Percentiles rank a stretch among this genome's conserved stretches.
phyloP scores from a whole-genome alignment of 164 flowering plant genomes.

The Protea cynaroides region DNA sequence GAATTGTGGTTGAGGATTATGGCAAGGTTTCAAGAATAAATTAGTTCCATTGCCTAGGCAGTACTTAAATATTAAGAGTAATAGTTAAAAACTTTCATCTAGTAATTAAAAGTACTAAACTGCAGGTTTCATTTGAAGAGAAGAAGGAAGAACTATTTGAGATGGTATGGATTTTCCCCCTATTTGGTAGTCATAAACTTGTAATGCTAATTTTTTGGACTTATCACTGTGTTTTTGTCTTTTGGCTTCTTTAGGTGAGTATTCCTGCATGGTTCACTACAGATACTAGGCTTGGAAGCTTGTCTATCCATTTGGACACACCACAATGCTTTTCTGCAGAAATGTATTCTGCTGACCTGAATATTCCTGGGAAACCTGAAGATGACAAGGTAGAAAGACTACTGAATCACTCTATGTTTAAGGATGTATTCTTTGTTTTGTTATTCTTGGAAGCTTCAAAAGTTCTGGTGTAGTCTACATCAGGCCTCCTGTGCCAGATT shows the following conservation, averaged over 20 bases:
- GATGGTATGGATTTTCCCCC: constrained; percentile 48
- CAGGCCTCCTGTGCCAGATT: too few species aligned
- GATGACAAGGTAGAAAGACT: constrained; percentile 73
- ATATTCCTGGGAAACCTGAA: constrained; percentile 76
- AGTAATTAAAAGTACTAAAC: too few species aligned
- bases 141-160: constrained; percentile 90
- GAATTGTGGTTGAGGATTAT: constrained; percentile 80
- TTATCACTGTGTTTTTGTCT: not conserved
- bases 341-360: constrained; percentile 92
- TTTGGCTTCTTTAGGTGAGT: constrained; percentile 62
- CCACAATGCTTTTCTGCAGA: constrained; percentile 99
- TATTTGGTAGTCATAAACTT: too few species aligned
- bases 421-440: too few species aligned
- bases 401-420: not conserved
- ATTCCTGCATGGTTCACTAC: constrained; percentile 96
- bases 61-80: not conserved
- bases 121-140: constrained; percentile 85
- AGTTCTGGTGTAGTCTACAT: too few species aligned
- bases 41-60: not conserved
- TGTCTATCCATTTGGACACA: constrained; percentile 91
- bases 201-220: not conserved
- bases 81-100: not conserved
- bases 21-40: constrained; percentile 56
- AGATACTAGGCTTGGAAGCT: constrained; percentile 88
- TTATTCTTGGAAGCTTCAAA: too few species aligned